A percentile compares a stretch with the other conserved stretches of the same genome.
Evolutionary conservation across 1,284 basidiomycete species (phyloP).

Genomic region (Cryptococcus hybrid): DNA sequence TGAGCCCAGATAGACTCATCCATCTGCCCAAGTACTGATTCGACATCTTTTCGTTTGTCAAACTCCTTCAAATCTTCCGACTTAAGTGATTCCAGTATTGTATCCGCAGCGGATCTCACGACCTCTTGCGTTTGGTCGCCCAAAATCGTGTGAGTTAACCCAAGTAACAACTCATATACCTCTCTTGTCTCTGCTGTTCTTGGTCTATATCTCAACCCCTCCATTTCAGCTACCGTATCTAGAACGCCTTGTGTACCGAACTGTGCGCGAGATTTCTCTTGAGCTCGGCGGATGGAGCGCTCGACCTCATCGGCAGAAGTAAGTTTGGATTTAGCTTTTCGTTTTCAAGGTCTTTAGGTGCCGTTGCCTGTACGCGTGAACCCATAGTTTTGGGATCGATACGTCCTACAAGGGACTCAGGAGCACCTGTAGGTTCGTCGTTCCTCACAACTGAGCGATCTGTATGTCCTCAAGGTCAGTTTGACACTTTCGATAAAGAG

Average conservation of each 20-base stretch:
- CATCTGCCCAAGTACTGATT: conserved; percentile 66
- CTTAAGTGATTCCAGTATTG: conserved; percentile 85
- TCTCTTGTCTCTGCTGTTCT: conserved; percentile 91
- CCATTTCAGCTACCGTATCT: conserved; percentile 87
- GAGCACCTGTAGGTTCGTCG: conserved; percentile 94
- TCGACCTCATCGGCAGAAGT: conserved; percentile 53
- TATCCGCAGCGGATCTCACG: conserved; percentile 90
- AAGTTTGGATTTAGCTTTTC: conserved; percentile 47
- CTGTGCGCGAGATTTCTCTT: conserved; percentile 38
- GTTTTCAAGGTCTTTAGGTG: conserved; percentile 79
- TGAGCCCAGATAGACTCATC: conserved; percentile 78
- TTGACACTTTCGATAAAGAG: conserved; percentile 2
- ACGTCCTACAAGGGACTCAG: conserved; percentile 86
- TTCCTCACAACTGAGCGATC: conserved; percentile 61
- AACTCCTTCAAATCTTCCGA: conserved; percentile 90
- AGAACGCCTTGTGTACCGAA: conserved; percentile 72
- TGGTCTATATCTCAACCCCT: conserved; percentile 89
- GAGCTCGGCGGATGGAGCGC: conserved; percentile 43
- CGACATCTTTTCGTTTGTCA: conserved; percentile 95
- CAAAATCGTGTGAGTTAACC: conserved; percentile 73
- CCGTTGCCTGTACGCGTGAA: conserved; percentile 76
- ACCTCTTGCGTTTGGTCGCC: conserved; percentile 97
- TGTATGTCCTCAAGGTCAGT: conserved; percentile 8
- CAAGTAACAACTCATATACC: conserved; percentile 90
- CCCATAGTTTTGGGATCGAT: conserved; percentile 95